Evolutionary conservation across 179 eudicot genomes (phyloP).

Genomic region (Drosera spatulata): DNA sequence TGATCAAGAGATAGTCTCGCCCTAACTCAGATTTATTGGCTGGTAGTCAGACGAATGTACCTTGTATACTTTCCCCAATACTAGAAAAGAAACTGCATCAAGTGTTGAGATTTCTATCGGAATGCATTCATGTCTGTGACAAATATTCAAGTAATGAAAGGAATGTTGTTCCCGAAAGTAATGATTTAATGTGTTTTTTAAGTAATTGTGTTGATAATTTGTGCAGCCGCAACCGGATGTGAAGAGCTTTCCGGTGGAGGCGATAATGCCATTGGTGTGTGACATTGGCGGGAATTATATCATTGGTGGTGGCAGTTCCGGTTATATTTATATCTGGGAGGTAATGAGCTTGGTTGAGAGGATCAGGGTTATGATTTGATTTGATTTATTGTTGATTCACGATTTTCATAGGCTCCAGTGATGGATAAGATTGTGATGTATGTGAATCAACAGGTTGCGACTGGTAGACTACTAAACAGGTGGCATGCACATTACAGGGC

Average conservation of each 20-base stretch:
- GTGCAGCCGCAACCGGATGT: conserved; percentile 76
- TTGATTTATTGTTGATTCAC: too few relatives aligned
- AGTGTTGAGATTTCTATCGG: too few relatives aligned
- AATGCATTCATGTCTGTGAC: too few relatives aligned
- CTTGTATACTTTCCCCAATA: too few relatives aligned
- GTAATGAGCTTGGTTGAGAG: too few relatives aligned
- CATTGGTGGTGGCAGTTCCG: conserved; percentile 72
- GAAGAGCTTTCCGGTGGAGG: conserved; percentile 75
- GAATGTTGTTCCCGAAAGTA: conserved; percentile 3
- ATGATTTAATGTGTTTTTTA: not conserved
- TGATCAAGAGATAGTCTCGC: too few relatives aligned
- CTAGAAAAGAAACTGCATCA: too few relatives aligned
- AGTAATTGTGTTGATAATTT: not conserved
- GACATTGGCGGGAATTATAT: conserved; percentile 65
- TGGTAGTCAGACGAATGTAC: too few relatives aligned
- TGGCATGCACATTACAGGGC: conserved; percentile 90
- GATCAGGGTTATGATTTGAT: too few relatives aligned
- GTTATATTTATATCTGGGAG: conserved; percentile 86
- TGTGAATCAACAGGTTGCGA: conserved; percentile 38
- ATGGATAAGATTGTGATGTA: not conserved
- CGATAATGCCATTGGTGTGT: conserved; percentile 54
- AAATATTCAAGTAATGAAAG: too few relatives aligned
- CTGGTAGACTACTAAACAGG: conserved; percentile 69
- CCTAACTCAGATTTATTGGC: too few relatives aligned
- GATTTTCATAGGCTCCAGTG: too few relatives aligned